Evolutionary conservation across 148 eudicot species (phyloP).

Genomic region (Heliamphora exappendiculata): DNA sequence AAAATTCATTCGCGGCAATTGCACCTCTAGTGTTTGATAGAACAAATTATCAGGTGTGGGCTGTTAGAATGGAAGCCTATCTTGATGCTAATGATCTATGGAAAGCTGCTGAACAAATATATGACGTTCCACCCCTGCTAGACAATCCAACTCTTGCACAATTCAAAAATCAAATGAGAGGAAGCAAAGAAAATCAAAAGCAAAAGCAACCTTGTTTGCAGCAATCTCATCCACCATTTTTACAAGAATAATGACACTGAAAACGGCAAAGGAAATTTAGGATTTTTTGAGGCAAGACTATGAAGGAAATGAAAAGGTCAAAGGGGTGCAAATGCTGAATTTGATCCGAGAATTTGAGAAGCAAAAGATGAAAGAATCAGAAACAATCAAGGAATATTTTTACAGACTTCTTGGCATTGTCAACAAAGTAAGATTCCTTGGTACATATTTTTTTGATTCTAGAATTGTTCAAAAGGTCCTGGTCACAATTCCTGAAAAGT

Average conservation of each 20-base stretch:
- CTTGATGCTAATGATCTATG: too few relatives aligned
- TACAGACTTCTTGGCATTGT: too few relatives aligned
- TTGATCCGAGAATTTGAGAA: slow-evolving; percentile 15
- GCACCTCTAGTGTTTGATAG: slow-evolving; percentile 4
- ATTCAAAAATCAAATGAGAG: too few relatives aligned
- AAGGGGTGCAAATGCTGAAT: slow-evolving; percentile 11
- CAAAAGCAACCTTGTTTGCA: too few relatives aligned
- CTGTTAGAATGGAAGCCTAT: too few relatives aligned
- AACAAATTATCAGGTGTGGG: background rate
- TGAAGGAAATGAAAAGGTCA: slow-evolving; percentile 7
- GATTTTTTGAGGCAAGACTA: slow-evolving; percentile 10
- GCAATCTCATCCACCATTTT: slow-evolving; percentile 1
- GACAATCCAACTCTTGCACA: too few relatives aligned
- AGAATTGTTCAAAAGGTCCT: too few relatives aligned
- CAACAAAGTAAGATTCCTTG: too few relatives aligned
- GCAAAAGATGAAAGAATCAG: slow-evolving; percentile 18
- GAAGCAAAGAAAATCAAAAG: too few relatives aligned
- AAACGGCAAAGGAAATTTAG: slow-evolving; percentile 5
- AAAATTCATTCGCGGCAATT: background rate
- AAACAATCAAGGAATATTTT: background rate
- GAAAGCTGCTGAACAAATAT: slow-evolving; percentile 1
- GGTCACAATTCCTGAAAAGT: too few relatives aligned
- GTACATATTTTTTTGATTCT: too few relatives aligned
- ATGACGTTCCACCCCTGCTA: slow-evolving; percentile 9
- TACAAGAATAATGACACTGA: slow-evolving; percentile 7